phyloP scores from a whole-genome alignment of 2,329 filamentous ascomycete species.

The Aureobasidium sp. region DNA sequence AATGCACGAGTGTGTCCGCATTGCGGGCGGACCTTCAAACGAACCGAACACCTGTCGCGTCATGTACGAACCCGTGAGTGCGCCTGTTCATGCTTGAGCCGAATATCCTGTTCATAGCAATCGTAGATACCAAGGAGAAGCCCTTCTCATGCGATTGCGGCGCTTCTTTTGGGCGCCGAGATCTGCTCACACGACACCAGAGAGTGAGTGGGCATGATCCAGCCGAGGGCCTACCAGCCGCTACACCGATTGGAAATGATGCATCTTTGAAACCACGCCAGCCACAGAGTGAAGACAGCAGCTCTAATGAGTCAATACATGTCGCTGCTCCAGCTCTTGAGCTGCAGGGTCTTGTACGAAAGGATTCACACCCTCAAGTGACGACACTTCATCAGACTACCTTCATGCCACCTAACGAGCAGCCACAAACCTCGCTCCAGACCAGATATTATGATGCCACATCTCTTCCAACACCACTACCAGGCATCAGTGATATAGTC shows the following conservation, averaged over 20 bases:
- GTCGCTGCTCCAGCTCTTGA: neutral
- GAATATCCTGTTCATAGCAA: neutral
- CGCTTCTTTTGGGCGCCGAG: neutral
- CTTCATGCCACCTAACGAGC: neutral
- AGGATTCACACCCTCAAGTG: neutral
- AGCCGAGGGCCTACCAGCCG: neutral
- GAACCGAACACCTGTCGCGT: neutral
- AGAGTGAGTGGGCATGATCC: neutral
- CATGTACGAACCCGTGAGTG: conserved; percentile 2
- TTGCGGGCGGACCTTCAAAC: neutral
- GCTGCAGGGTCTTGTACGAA: neutral
- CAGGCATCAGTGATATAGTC: neutral
- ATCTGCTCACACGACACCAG: neutral
- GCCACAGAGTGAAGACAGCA: neutral
- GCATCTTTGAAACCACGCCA: neutral
- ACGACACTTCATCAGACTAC: neutral
- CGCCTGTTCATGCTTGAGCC: neutral
- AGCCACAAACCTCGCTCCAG: neutral
- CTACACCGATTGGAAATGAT: neutral
- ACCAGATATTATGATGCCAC: neutral
- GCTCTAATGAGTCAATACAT: neutral
- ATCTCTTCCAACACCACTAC: neutral
- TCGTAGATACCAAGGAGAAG: neutral
- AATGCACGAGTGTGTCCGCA: neutral
- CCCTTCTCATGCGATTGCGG: neutral